Evolutionary conservation across 768 basidiomycete genomes (phyloP), one percentile per base, ranked within the genome.

Genomic region (Lentinula aciculospora): DNA sequence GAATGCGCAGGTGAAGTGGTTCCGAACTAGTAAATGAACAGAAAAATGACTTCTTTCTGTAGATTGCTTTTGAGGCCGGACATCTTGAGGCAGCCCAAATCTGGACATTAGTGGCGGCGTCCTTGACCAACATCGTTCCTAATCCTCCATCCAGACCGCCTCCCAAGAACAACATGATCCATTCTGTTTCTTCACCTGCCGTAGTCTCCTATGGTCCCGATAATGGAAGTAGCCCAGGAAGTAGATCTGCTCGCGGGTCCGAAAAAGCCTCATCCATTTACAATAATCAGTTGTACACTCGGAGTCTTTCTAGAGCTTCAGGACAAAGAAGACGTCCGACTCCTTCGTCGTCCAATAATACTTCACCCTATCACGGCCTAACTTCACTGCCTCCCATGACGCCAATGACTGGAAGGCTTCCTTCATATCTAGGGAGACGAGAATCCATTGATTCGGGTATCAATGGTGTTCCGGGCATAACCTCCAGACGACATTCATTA

Each of bases 91-190:
- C 80, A 3, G 84, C 83, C 1, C 86, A 89, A 62, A 75, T 76
- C 2, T 93, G 91, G 91, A 62, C 82, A 8, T 69, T 92, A 1
- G 68, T 93, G 19, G 78, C 74, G 12, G 81, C 83, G 15, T 75
- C 85, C 3, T 69, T 90, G 19, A 72, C 72, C 0, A 76, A 85
- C 53, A 67, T 82, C 47, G 60, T 78, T 17, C 82, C 81, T 7
- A 67, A 70, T 44, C 25, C 53, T n/a, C 47, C 55, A 19, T 67
- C 66, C 3, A 60, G 60, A 40, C 10, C 62, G 55, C 40, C 66
- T 59, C 17, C 64, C 56, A 62, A 58, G 61, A 15, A 67, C 64
- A 25, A 67, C 62, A 64, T 78, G 19, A 57, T 66, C 3, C 76
- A 76, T 44, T 75, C 77, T 0, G 51, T 64, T n/a, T 76, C 79